Evolutionary conservation across 108 stramenopile genomes (phyloP).

Genomic region (Conticribra weissflogii): DNA sequence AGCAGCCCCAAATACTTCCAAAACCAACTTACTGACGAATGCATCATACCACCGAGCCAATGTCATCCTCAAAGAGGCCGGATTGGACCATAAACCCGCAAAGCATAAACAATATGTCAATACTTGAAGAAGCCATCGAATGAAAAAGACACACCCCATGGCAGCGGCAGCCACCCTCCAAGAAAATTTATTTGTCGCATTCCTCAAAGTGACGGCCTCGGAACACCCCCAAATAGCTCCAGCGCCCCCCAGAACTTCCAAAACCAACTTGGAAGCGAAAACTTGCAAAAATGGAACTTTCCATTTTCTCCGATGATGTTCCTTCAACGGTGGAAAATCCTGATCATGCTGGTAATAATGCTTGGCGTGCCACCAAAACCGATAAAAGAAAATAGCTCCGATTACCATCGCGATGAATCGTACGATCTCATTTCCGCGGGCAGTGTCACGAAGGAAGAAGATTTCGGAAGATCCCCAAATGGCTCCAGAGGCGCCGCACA

Average conservation of each 20-base stretch:
- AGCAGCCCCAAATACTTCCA: conserved; percentile 40
- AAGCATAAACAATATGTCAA: conserved; percentile 6
- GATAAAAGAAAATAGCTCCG: conserved; percentile 12
- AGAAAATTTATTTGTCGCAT: background rate
- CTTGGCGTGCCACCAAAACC: conserved; percentile 33
- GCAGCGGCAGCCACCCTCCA: conserved; percentile 16
- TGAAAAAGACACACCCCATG: conserved; percentile 14
- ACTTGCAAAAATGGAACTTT: conserved; percentile 31
- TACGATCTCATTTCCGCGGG: conserved; percentile 4
- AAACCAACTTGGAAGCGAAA: conserved; percentile 38
- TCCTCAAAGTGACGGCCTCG: conserved; percentile 21
- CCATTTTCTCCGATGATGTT: conserved; percentile 24
- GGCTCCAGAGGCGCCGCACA: conserved; percentile 42
- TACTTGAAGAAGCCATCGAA: conserved; percentile 26
- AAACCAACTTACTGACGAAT: conserved; percentile 23
- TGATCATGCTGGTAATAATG: conserved; percentile 16
- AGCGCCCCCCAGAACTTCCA: conserved; percentile 45
- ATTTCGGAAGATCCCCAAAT: conserved; percentile 34
- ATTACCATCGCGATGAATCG: conserved; percentile 8
- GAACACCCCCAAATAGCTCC: conserved; percentile 51
- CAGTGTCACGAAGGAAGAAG: background rate
- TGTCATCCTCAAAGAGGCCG: conserved; percentile 4
- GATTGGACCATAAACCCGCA: conserved; percentile 4
- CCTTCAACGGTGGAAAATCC: conserved; percentile 16
- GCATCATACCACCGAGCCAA: conserved; percentile 18